Conservation (phyloP, 176 grass and related monocot species). For the Neostapfia colusana region DNA sequence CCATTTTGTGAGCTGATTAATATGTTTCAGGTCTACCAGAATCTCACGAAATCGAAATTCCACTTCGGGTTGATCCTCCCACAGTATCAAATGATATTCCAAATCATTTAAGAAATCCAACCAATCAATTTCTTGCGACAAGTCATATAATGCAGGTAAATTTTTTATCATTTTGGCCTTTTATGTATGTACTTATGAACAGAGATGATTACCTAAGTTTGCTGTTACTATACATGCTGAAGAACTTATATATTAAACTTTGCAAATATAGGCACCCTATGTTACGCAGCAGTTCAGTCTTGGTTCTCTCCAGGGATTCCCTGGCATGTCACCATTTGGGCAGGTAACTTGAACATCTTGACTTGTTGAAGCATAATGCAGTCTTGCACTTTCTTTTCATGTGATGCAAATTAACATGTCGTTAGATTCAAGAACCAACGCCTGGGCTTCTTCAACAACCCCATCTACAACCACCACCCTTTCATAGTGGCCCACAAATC, state of each 20-base stretch:
- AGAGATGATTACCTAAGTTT: background rate
- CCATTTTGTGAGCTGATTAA: constrained; percentile 20
- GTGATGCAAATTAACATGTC: constrained; percentile 11
- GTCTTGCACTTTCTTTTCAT: background rate
- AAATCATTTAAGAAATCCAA: constrained; percentile 59
- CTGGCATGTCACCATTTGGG: constrained; percentile 71
- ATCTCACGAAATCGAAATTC: constrained; percentile 50
- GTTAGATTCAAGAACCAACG: constrained; percentile 70
- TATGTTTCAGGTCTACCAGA: constrained; percentile 50
- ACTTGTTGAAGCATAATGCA: constrained; percentile 24
- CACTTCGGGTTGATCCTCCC: constrained; percentile 45
- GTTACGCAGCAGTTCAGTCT: constrained; percentile 72
- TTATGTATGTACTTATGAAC: background rate
- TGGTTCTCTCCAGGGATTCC: constrained; percentile 71
- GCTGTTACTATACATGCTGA: background rate
- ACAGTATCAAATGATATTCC: constrained; percentile 53
- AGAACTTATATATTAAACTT: constrained; percentile 25
- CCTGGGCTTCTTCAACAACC: constrained; percentile 46
- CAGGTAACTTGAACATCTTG: constrained; percentile 55
- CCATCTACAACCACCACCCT: constrained; percentile 68
- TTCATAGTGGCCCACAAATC: constrained; percentile 63
- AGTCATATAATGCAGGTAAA: constrained; percentile 79
- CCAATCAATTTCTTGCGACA: constrained; percentile 66
- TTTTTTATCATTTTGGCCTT: constrained; percentile 10
- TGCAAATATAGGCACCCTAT: constrained; percentile 61